Conservation (phyloP, 2,329 filamentous ascomycete species). For the Talaromyces sp. region DNA sequence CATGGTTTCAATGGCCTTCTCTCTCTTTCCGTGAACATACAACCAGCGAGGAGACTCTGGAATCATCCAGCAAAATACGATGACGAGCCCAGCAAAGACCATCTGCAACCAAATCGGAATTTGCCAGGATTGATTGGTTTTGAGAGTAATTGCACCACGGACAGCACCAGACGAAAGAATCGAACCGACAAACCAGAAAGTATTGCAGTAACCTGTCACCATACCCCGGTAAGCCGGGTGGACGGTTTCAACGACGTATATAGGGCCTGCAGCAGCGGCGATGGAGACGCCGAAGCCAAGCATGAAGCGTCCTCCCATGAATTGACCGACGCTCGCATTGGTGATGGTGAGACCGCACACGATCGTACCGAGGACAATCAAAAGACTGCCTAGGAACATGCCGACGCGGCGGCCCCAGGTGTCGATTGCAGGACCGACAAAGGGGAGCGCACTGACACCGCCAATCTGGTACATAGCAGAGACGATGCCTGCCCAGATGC, state of each 20-base stretch:
- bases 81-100: conserved; percentile 47
- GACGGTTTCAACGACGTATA: conserved; percentile 62
- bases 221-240: conserved; percentile 62
- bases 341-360: conserved; percentile 43
- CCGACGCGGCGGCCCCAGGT: conserved; percentile 53
- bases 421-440: conserved; percentile 47
- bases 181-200: conserved; percentile 48
- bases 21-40: conserved; percentile 37
- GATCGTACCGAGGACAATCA: conserved; percentile 53
- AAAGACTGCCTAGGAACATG: conserved; percentile 55
- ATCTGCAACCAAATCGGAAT: conserved; percentile 57
- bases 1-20: conserved; percentile 38
- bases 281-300: conserved; percentile 60
- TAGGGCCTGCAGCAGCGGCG: conserved; percentile 58
- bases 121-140: conserved; percentile 53
- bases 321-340: conserved; percentile 39
- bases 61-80: conserved; percentile 33
- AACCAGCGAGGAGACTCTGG: conserved; percentile 48
- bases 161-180: conserved; percentile 56
- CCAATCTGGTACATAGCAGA: conserved; percentile 51
- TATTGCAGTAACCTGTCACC: conserved; percentile 58
- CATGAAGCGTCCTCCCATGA: conserved; percentile 57
- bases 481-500: conserved; percentile 45
- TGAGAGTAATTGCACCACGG: conserved; percentile 43
- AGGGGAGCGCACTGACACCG: conserved; percentile 45